phyloP scores from a whole-genome alignment of 768 basidiomycete species.

The Suillus cothurnatus region DNA sequence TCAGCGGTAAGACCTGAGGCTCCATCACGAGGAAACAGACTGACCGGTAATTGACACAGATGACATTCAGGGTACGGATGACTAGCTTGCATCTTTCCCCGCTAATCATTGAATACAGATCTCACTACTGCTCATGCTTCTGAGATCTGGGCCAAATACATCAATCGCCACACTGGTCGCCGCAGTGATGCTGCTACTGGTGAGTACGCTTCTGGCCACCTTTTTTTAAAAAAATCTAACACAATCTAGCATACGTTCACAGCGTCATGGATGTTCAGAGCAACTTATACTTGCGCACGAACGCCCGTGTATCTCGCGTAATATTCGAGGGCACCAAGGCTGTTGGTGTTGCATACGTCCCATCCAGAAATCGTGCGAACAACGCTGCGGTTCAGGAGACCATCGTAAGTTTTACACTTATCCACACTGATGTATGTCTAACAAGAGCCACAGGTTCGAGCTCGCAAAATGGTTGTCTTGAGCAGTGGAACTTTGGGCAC shows the following conservation, averaged over 20 bases:
- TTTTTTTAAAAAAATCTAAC: not conserved
- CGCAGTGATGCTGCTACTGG: constrained; percentile 73
- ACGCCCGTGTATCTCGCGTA: constrained; percentile 67
- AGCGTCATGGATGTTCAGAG: constrained; percentile 68
- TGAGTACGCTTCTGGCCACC: constrained; percentile 22
- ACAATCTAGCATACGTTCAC: constrained; percentile 58
- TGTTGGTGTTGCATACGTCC: constrained; percentile 71
- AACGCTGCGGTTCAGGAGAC: constrained; percentile 56
- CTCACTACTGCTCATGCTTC: constrained; percentile 60
- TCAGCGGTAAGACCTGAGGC: constrained; percentile 50
- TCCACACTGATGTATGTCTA: not conserved
- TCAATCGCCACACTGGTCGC: constrained; percentile 72
- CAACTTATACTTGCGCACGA: constrained; percentile 68
- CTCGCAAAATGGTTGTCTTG: constrained; percentile 67
- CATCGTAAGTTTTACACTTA: constrained; percentile 37
- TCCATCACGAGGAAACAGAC: not conserved
- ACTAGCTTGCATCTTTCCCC: not conserved
- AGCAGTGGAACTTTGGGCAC: constrained; percentile 70
- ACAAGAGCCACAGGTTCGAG: constrained; percentile 39
- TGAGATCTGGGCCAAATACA: constrained; percentile 79
- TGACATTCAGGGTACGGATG: constrained; percentile 55
- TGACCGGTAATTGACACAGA: constrained; percentile 37
- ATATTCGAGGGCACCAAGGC: constrained; percentile 75
- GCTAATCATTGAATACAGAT: constrained; percentile 37
- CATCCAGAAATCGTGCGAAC: constrained; percentile 59